Base-by-base conservation (phyloP, 352 stramenopile species). In the Globisporangium nodosum region DNA sequence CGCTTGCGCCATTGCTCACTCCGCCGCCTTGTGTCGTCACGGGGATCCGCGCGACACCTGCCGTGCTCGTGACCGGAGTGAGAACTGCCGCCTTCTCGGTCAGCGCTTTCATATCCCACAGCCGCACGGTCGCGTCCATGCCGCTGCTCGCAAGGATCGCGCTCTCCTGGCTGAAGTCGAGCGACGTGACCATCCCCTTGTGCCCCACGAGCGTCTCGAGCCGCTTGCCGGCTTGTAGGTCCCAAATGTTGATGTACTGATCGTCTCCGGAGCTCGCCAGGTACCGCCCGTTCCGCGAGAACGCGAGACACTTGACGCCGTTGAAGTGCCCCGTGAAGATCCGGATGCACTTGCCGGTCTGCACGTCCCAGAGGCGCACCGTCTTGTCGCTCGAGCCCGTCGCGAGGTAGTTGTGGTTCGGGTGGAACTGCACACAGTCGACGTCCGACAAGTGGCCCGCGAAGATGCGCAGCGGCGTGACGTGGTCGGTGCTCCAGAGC, bases 401-500 rank as follows among this genome's bases (percentile, higher is more conserved):
- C 16, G 94, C 74, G 30, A 99, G 54, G 61, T 98, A 99, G 69
- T 98, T 97, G 74, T 93, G 91, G 64, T 99, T 99, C 7, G 96
- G 94, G 68, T 99, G 94, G 70, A 97, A 98, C 12, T 79, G 74
- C 12, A 98, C 81, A 45, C 81, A 94, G 68, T 94, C 82, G 45
- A 98, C 93, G 42, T 97, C 85, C 20, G 81, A 94, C 18, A 96
- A 76, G 66, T 99, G 96, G 5, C 96, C 96, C 16, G 85, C 85
- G 58, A 98, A 97, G 16, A 98, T 58, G n/a, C 96, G 89, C 42
- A 98, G 65, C 42, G 96, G 94, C 33, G 83, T 85, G 54, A 88
- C 66, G 56, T 88, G 82, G 66, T 99, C 96, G 0, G 93, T 98
- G 53, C 86, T 94, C 92, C 92, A 99, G 16, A 99, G 74, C 20